Evolutionary conservation across 192 early-diverging fungal species (phyloP), one percentile per base, ranked within the genome.

Genomic region (Coemansia sp.): DNA sequence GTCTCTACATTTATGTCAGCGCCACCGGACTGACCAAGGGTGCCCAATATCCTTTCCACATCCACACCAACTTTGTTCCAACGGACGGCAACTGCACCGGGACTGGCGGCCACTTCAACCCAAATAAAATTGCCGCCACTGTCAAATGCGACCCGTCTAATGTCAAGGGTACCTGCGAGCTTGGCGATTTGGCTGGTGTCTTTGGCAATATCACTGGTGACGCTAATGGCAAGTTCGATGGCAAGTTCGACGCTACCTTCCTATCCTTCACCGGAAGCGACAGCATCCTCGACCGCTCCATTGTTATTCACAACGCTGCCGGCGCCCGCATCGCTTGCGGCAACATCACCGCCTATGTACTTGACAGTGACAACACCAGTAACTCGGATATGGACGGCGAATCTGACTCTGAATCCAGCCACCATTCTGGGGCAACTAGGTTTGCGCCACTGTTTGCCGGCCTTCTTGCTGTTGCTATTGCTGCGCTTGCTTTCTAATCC

Each of bases 161-260:
- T 33, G 33, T 69, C 39, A 14, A 24, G 21, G 66, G 68, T 41
- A 73, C 85, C 12, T 89, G 88, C 68, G 83, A 87, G 73, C 68
- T 78, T 15, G 88, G 88, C 63, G 88, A 89, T 64, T 63, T 89
- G 60, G 66, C 85, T 39, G 88, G 88, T 53, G 71, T 79, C 53
- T 68, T 78, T 68, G 88, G 88, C 33, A 77, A 77, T 69, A 48
- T 89, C 57, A 63, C 65, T 23, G 71, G 56, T 18, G 76, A 73
- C 36, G 60, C 60, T 30, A 63, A 69, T 7, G 78, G 74, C 36
- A 49, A 59, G 10, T 71, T 53, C 34, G 24, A 46, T 1, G 75
- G 64, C 16, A 46, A 38, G 5, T 81, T 81, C 55, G 41, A 68
- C 41, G 85, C 84, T 49, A 60, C 72, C 6, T 55, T 78, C 36